Percentiles rank a stretch among this genome's conserved stretches.
These are phyloP conservation scores for Venturiaceae sp. DNA, from an alignment of 2,329 filamentous ascomycete species.

Conservation along the genomic window DNA sequence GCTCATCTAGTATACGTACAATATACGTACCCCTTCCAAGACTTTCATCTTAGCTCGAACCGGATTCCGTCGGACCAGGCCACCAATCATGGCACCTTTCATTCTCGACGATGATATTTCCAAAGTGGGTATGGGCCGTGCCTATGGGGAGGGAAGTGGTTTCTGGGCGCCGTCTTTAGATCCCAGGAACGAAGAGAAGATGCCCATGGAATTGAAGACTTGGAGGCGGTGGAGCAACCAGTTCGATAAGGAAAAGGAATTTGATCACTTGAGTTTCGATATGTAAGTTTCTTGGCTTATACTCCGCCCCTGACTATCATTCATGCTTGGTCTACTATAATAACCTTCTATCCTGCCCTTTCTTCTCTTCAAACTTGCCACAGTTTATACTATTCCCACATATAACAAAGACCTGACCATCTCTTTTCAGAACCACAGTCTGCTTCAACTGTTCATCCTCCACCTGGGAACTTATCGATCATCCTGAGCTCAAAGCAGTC, in stretches of 20 bases:
- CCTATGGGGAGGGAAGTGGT: background rate
- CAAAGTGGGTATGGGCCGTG: background rate
- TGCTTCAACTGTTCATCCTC: background rate
- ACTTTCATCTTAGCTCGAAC: background rate
- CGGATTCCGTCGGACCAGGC: no score
- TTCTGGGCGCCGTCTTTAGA: background rate
- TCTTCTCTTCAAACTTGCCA: background rate
- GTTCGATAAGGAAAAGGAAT: constrained; percentile 5
- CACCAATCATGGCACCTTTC: constrained; percentile 1
- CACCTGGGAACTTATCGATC: background rate
- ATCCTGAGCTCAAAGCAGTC: background rate
- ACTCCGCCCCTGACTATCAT: background rate
- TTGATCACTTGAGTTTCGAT: background rate
- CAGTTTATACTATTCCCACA: background rate
- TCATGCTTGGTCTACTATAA: background rate
- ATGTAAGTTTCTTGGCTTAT: constrained; percentile 1
- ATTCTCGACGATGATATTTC: background rate
- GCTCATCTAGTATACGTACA: background rate
- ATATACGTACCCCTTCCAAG: background rate
- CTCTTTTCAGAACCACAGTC: background rate
- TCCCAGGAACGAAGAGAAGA: constrained; percentile 1
- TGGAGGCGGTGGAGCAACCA: constrained; percentile 7
- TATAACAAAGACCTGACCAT: background rate
- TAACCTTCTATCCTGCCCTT: background rate
- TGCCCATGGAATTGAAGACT: background rate